Conservation (phyloP, 2,329 filamentous ascomycete species). For the Davidsoniella eucalypti region DNA sequence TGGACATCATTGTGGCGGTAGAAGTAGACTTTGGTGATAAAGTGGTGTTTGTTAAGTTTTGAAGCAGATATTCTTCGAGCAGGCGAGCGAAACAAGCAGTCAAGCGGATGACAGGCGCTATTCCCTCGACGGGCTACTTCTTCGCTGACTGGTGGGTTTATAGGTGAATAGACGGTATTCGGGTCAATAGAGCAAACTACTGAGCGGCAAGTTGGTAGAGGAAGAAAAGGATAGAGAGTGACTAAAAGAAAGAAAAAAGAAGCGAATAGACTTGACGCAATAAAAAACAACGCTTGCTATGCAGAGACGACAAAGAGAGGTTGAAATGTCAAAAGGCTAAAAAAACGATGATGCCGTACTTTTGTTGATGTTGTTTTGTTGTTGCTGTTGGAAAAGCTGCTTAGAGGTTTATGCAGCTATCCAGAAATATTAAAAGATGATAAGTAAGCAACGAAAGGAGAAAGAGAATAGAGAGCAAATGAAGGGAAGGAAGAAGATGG, state of each 20-base stretch:
- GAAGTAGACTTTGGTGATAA: background rate
- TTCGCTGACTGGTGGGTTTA: too few relatives aligned
- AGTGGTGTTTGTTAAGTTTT: too few relatives aligned
- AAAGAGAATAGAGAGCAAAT: background rate
- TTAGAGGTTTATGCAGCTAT: too few relatives aligned
- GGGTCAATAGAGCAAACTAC: background rate
- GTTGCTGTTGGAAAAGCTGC: conserved; percentile 15
- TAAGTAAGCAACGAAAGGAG: background rate
- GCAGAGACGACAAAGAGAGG: background rate
- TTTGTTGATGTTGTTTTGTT: conserved; percentile 16
- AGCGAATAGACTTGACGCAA: background rate
- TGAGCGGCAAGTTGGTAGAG: background rate
- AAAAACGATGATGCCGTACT: conserved; percentile 14
- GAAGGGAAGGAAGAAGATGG: background rate
- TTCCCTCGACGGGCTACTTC: too few relatives aligned
- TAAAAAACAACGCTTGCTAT: background rate
- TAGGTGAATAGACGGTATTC: too few relatives aligned
- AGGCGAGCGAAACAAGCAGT: too few relatives aligned
- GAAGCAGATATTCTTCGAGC: too few relatives aligned
- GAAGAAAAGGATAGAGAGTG: conserved; percentile 3
- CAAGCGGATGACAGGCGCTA: too few relatives aligned
- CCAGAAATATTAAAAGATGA: background rate
- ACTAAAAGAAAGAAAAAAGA: background rate
- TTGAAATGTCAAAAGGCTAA: conserved; percentile 18
- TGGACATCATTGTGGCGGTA: background rate